phyloP scores from a whole-genome alignment of 2,329 filamentous ascomycete species.

The Pseudocercospora musae region DNA sequence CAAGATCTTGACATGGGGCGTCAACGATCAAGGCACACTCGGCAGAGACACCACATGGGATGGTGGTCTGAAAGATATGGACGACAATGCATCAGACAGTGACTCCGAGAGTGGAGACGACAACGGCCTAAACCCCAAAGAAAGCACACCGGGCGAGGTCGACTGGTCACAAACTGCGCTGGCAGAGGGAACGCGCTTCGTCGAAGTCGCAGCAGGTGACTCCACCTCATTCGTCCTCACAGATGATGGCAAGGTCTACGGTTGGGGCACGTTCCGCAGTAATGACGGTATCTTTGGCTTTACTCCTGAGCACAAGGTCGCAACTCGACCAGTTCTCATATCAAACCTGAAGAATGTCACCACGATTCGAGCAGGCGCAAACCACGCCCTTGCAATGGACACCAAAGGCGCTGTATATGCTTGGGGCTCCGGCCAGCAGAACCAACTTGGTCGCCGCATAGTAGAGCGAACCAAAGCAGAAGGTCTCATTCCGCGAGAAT shows the following conservation, averaged over 20 bases:
- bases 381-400: constrained; percentile 69
- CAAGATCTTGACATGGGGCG: constrained; percentile 80
- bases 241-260: constrained; percentile 70
- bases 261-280: constrained; percentile 78
- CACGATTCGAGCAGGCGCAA: constrained; percentile 63
- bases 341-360: constrained; percentile 64
- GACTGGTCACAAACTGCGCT: constrained; percentile 32
- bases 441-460: constrained; percentile 64
- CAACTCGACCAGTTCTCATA: constrained; percentile 54
- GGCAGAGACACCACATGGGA: constrained; percentile 70
- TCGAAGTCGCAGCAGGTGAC: constrained; percentile 68
- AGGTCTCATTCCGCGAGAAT: constrained; percentile 55
- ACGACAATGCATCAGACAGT: constrained; percentile 55
- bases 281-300: constrained; percentile 67
- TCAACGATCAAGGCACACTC: constrained; percentile 79
- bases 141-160: constrained; percentile 59
- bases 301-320: constrained; percentile 52
- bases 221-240: constrained; percentile 75
- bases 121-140: constrained; percentile 66
- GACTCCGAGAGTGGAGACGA: constrained; percentile 55
- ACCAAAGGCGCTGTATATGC: constrained; percentile 62
- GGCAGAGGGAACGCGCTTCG: constrained; percentile 60
- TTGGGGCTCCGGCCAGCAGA: constrained; percentile 72
- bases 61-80: constrained; percentile 56
- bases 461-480: constrained; percentile 58